A percentile compares a stretch with the other conserved stretches of the same genome.
Conservation (phyloP, 1,139 yeast genomes). For the Yamadazyma taylorii region DNA sequence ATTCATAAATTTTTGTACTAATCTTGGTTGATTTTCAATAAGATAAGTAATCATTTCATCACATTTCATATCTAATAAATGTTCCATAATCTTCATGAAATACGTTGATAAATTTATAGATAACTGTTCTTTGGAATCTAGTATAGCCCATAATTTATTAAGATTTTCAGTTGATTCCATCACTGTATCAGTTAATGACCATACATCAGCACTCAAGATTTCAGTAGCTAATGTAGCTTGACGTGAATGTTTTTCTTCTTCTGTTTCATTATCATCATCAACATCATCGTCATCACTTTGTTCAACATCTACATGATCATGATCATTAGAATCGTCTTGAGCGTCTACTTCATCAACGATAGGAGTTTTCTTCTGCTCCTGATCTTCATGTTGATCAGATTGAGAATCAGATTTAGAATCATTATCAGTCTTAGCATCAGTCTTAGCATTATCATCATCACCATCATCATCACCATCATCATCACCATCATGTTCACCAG, state of each 20-base stretch:
- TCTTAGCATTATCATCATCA: too few relatives aligned
- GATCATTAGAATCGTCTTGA: slow-evolving; percentile 3
- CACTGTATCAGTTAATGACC: slow-evolving; percentile 91
- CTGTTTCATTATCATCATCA: slow-evolving; percentile 34
- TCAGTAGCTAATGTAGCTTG: slow-evolving; percentile 90
- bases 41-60: slow-evolving; percentile 73
- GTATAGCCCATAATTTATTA: slow-evolving; percentile 73
- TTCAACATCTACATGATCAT: slow-evolving; percentile 8
- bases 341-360: slow-evolving; percentile 1
- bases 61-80: slow-evolving; percentile 85
- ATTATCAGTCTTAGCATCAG: too few relatives aligned
- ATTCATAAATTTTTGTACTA: slow-evolving; percentile 69
- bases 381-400: slow-evolving; percentile 10
- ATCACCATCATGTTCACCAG: neutral
- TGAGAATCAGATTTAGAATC: neutral
- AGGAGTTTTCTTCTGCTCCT: slow-evolving; percentile 11
- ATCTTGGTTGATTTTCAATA: slow-evolving; percentile 60
- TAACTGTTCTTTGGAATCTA: slow-evolving; percentile 58
- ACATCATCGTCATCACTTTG: slow-evolving; percentile 22
- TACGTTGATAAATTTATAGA: slow-evolving; percentile 79
- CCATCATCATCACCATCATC: neutral
- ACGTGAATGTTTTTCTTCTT: slow-evolving; percentile 58
- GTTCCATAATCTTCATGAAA: slow-evolving; percentile 94
- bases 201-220: slow-evolving; percentile 85
- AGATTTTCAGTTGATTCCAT: slow-evolving; percentile 72